Percentiles rank a stretch among this genome's conserved stretches.
Evolutionary conservation across 1,284 basidiomycete genomes (phyloP).

Genomic region (Ceratobasidium sp.): DNA sequence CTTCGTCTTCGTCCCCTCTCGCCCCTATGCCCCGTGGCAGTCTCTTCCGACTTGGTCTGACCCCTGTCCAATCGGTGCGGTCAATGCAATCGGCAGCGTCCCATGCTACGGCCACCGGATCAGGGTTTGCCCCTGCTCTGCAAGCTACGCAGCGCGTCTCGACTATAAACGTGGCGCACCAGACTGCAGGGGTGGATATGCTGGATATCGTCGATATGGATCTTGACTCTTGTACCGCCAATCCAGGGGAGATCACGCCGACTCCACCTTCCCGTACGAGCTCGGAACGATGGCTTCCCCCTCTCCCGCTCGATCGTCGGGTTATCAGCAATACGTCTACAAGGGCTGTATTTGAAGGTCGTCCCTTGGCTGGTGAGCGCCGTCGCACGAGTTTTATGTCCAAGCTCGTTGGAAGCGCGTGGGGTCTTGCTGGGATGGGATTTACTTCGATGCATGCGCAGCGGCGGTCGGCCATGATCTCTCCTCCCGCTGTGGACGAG

Average conservation of each 20-base stretch:
- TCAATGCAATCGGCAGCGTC: background rate
- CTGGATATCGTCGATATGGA: conserved; percentile 26
- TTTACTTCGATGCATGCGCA: conserved; percentile 12
- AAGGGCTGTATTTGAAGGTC: conserved; percentile 4
- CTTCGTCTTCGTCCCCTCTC: conserved; percentile 10
- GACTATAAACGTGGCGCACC: conserved; percentile 7
- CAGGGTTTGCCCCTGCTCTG: conserved; percentile 31
- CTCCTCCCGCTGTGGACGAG: background rate
- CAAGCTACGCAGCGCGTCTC: conserved; percentile 16
- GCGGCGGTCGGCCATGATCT: background rate
- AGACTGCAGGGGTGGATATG: conserved; percentile 23
- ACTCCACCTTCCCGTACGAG: conserved; percentile 20
- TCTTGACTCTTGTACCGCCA: background rate
- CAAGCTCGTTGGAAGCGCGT: conserved; percentile 29
- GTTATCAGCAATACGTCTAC: conserved; percentile 13
- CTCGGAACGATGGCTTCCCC: conserved; percentile 13
- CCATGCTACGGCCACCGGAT: background rate
- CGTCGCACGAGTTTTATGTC: conserved; percentile 30
- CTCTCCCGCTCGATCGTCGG: conserved; percentile 7
- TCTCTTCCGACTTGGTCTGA: conserved; percentile 26
- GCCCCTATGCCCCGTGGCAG: conserved; percentile 26
- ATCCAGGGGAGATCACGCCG: background rate
- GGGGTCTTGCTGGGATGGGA: conserved; percentile 34
- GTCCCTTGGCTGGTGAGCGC: background rate
- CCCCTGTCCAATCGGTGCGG: conserved; percentile 24